Evolutionary conservation across 2,329 filamentous ascomycete genomes (phyloP).

Genomic region (Spiromastix sp.): DNA sequence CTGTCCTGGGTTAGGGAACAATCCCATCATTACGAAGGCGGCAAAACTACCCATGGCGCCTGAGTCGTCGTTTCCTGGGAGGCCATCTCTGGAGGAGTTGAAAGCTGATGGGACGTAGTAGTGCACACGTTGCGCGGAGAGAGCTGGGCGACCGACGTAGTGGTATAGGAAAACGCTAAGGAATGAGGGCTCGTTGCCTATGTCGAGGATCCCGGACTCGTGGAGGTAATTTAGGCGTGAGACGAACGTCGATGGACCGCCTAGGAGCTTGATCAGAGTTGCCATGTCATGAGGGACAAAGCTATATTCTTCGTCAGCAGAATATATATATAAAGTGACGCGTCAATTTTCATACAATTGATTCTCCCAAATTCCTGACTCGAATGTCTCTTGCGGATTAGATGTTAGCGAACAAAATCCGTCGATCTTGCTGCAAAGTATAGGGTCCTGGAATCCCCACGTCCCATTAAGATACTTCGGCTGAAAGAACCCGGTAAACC

Average conservation of each 20-base stretch:
- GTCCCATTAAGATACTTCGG: slow-evolving; percentile 58
- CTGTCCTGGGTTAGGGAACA: slow-evolving; percentile 60
- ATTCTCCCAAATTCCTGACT: slow-evolving; percentile 63
- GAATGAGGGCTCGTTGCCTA: slow-evolving; percentile 57
- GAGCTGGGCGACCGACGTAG: slow-evolving; percentile 53
- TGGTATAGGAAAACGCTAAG: slow-evolving; percentile 59
- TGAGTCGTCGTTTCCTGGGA: slow-evolving; percentile 61
- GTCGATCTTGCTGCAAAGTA: slow-evolving; percentile 51
- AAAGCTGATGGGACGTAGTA: slow-evolving; percentile 58
- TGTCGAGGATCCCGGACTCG: slow-evolving; percentile 53
- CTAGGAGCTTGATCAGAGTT: slow-evolving; percentile 47
- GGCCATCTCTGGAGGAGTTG: slow-evolving; percentile 46
- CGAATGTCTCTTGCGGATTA: slow-evolving; percentile 57
- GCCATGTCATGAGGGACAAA: slow-evolving; percentile 47
- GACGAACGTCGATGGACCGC: slow-evolving; percentile 48
- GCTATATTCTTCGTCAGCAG: too few relatives aligned
- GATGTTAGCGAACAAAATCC: slow-evolving; percentile 41
- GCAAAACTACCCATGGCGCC: slow-evolving; percentile 62
- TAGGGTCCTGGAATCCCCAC: slow-evolving; percentile 60
- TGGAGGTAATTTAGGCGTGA: slow-evolving; percentile 55
- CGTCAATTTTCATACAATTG: slow-evolving; percentile 49
- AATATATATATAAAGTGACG: too few relatives aligned
- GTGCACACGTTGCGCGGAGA: slow-evolving; percentile 44
- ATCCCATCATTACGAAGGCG: slow-evolving; percentile 57
- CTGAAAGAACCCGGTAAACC: slow-evolving; percentile 63